Percentiles rank a stretch among this genome's conserved stretches.
Evolutionary conservation across 257 asterid species (phyloP).

Genomic region (Solanum corneliomulleri): DNA sequence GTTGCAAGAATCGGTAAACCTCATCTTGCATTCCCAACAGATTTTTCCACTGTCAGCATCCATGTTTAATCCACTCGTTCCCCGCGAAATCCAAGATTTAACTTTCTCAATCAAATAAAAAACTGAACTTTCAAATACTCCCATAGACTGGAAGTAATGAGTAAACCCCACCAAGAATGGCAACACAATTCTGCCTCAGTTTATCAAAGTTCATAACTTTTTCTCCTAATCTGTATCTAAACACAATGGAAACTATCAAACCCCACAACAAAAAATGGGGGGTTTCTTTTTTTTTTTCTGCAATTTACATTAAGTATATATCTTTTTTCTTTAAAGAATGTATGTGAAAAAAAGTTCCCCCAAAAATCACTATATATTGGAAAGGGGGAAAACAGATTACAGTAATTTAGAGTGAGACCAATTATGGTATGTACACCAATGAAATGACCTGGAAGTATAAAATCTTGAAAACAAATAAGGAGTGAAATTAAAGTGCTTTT

Average conservation of each 20-base stretch:
- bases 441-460: slow-evolving; percentile 3
- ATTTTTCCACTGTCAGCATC: slow-evolving; percentile 14
- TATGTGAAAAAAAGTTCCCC: slow-evolving; percentile 7
- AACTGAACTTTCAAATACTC: slow-evolving; percentile 45
- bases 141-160: slow-evolving; percentile 35
- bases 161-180: slow-evolving; percentile 15
- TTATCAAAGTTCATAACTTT: not conserved
- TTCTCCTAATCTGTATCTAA: not conserved
- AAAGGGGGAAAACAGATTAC: slow-evolving; percentile 16
- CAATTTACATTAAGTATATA: slow-evolving; percentile 3
- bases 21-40: slow-evolving; percentile 41
- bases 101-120: slow-evolving; percentile 53
- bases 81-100: slow-evolving; percentile 54
- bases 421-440: slow-evolving; percentile 21
- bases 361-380: slow-evolving; percentile 24
- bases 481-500: not conserved
- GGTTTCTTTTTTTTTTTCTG: not conserved
- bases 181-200: not conserved
- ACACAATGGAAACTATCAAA: slow-evolving; percentile 6
- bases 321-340: slow-evolving; percentile 6
- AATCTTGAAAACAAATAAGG: not conserved
- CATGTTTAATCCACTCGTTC: slow-evolving; percentile 27
- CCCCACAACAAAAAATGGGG: slow-evolving; percentile 69
- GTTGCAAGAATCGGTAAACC: slow-evolving; percentile 20
- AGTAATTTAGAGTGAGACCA: slow-evolving; percentile 15